A percentile compares a stretch with the other conserved stretches of the same genome.
Evolutionary conservation across 306 rosid genomes (phyloP).

Genomic region (Senna tora): DNA sequence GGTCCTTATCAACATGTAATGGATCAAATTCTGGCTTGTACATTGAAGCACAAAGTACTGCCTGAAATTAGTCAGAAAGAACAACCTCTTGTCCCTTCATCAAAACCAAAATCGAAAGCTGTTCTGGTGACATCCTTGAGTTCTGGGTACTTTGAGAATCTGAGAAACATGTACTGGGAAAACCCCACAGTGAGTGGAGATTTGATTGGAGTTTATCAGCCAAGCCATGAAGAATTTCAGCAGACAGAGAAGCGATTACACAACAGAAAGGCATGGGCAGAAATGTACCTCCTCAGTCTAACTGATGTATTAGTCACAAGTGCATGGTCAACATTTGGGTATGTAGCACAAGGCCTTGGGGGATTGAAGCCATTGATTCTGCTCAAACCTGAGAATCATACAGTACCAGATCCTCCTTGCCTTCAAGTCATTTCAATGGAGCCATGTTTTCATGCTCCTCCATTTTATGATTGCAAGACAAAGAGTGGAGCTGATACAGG

Average conservation of each 20-base stretch:
- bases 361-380: conserved; percentile 76
- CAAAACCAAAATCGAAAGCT: conserved; percentile 47
- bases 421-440: conserved; percentile 65
- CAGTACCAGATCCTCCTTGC: conserved; percentile 67
- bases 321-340: conserved; percentile 83
- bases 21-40: conserved; percentile 70
- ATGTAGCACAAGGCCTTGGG: conserved; percentile 77
- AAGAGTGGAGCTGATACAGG: conserved; percentile 65
- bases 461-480: conserved; percentile 70
- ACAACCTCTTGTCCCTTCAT: conserved; percentile 27
- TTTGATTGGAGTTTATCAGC: conserved; percentile 59
- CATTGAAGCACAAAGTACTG: conserved; percentile 53
- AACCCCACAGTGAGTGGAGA: conserved; percentile 64
- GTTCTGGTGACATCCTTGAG: conserved; percentile 69
- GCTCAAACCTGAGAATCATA: conserved; percentile 64
- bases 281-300: conserved; percentile 70
- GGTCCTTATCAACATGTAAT: conserved; percentile 67
- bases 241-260: conserved; percentile 65
- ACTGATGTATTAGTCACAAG: conserved; percentile 68
- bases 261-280: conserved; percentile 74
- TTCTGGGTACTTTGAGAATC: conserved; percentile 58
- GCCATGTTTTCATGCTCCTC: conserved; percentile 84
- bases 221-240: conserved; percentile 76
- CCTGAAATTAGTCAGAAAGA: conserved; percentile 50
- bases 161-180: conserved; percentile 72